Percentiles rank a stretch among this genome's conserved stretches.
These are phyloP conservation scores for Agaricus sinodeliciosus DNA, from an alignment of 768 basidiomycete genomes.

Conservation along the genomic window DNA sequence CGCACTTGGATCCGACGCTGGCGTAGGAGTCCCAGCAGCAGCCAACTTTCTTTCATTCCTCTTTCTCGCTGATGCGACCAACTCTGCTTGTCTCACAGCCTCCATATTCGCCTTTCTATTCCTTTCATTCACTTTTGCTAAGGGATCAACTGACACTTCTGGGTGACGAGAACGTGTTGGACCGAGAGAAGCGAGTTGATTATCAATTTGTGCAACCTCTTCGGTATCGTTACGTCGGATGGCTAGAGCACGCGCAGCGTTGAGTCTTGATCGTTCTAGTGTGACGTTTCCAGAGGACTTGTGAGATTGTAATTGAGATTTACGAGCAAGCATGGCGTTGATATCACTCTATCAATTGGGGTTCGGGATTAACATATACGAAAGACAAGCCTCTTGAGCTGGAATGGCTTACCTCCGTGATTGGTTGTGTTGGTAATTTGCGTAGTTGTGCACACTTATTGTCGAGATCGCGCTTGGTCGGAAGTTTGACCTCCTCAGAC, in stretches of 20 bases:
- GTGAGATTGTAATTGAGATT: constrained; percentile 33
- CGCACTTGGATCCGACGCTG: constrained; percentile 48
- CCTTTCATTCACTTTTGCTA: constrained; percentile 83
- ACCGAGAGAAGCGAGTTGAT: constrained; percentile 49
- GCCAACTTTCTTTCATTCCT: constrained; percentile 57
- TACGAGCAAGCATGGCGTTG: constrained; percentile 68
- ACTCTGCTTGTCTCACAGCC: constrained; percentile 70
- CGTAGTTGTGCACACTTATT: constrained; percentile 59
- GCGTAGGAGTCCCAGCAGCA: constrained; percentile 31
- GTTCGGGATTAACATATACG: constrained; percentile 3
- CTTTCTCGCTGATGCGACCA: constrained; percentile 62
- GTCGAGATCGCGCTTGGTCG: constrained; percentile 58
- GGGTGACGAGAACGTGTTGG: constrained; percentile 14
- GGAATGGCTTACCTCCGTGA: constrained; percentile 69
- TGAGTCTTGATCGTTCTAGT: constrained; percentile 61
- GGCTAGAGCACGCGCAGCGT: constrained; percentile 69
- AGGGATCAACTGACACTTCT: constrained; percentile 36
- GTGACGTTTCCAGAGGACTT: constrained; percentile 31
- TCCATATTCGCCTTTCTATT: constrained; percentile 84
- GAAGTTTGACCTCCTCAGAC: constrained; percentile 54
- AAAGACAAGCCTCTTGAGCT: constrained; percentile 1
- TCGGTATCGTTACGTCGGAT: constrained; percentile 60
- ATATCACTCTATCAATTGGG: constrained; percentile 61
- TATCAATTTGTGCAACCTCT: constrained; percentile 58
- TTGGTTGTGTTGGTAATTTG: constrained; percentile 48